Evolutionary conservation across 2,329 filamentous ascomycete genomes (phyloP).

Genomic region (Claviceps monticola): DNA sequence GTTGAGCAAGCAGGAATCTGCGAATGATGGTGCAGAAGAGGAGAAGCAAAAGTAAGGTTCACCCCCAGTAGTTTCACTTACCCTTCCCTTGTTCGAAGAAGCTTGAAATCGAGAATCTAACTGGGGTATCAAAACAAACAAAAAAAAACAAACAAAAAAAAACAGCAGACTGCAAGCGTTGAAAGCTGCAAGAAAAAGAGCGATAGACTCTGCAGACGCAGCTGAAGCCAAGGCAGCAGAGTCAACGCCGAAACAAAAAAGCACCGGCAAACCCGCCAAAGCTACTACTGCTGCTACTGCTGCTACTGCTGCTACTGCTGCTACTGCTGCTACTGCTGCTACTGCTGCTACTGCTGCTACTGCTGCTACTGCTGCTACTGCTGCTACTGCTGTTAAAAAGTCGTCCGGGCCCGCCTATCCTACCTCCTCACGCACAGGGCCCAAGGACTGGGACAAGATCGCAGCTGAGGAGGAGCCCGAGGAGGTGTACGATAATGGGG

Average conservation of each 20-base stretch:
- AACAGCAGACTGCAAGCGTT: neutral
- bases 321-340: neutral
- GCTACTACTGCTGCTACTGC: neutral
- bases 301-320: too few relatives aligned
- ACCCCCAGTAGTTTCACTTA: neutral
- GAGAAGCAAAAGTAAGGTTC: neutral
- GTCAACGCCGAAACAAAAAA: neutral
- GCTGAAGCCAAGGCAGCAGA: neutral
- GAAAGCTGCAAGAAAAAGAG: neutral
- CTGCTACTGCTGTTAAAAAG: neutral
- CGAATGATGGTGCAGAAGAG: neutral
- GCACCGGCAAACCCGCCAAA: neutral
- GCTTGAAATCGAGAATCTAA: neutral
- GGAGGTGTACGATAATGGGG: constrained; percentile 45
- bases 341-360: neutral
- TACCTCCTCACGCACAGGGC: constrained; percentile 68
- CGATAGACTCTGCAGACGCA: neutral
- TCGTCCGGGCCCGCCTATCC: constrained; percentile 51
- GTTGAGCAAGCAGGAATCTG: constrained; percentile 10
- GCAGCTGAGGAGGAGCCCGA: constrained; percentile 31
- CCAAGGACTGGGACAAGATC: constrained; percentile 87
- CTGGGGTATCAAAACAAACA: neutral
- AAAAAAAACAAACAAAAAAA: neutral
- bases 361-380: neutral
- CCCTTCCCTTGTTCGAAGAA: too few relatives aligned